Percentiles rank a stretch among this genome's conserved stretches.
phyloP scores from a whole-genome alignment of 192 early-diverging fungal species.

The Haplosporangium gracile region DNA sequence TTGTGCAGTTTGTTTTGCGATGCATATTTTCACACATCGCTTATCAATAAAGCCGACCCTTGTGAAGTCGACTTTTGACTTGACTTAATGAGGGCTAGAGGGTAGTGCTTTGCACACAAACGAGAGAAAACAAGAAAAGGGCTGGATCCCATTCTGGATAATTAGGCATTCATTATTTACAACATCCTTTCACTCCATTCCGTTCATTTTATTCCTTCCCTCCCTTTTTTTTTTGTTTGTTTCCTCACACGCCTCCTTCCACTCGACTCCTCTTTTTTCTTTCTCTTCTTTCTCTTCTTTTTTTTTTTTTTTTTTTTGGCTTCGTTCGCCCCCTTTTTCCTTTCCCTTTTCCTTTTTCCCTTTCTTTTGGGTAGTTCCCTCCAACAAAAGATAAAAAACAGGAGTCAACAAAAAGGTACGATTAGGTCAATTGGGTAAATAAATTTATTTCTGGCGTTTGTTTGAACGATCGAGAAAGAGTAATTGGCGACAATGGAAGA shows the following conservation, averaged over 20 bases:
- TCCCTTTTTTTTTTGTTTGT: not conserved
- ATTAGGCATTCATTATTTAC: not conserved
- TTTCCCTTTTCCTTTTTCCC: not conserved
- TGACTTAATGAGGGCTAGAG: not conserved
- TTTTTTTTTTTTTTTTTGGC: not conserved
- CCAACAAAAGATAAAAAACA: not conserved
- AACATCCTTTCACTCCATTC: not conserved
- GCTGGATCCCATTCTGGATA: constrained; percentile 4
- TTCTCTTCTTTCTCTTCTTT: not conserved
- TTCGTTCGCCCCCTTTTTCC: not conserved
- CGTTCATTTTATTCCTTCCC: not conserved
- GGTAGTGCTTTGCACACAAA: not conserved
- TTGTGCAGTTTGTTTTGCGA: no score
- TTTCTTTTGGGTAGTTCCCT: not conserved
- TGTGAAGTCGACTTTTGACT: not conserved
- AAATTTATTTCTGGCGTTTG: not conserved
- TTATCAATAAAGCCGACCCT: not conserved
- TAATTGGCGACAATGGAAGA: not conserved
- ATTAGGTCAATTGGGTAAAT: not conserved
- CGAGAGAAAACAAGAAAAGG: not conserved
- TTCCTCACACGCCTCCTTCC: not conserved
- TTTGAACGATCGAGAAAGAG: not conserved
- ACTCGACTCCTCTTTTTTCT: not conserved
- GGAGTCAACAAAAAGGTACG: not conserved
- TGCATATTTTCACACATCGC: no score